A percentile compares a stretch with the other conserved stretches of the same genome.
Evolutionary conservation across 176 grass and related monocot species (phyloP).

Genomic region (Oryza nivara): DNA sequence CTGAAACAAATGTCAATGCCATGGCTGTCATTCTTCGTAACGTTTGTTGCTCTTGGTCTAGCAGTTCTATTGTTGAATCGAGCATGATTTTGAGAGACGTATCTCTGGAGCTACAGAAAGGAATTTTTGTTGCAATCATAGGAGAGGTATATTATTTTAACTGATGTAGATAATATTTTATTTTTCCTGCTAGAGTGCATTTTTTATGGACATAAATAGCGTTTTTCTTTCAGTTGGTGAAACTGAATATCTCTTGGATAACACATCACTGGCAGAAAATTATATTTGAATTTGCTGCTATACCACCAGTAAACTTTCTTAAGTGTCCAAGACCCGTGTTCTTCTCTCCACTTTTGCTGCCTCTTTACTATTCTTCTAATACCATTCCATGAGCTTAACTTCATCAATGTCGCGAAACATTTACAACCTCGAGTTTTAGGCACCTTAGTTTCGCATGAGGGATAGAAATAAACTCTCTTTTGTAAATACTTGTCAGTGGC

Average conservation of each 20-base stretch:
- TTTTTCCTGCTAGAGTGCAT: background rate
- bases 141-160: conserved; percentile 69
- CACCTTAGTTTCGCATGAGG: background rate
- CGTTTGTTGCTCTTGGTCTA: conserved; percentile 76
- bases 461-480: background rate
- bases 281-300: conserved; percentile 19
- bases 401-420: background rate
- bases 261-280: conserved; percentile 27
- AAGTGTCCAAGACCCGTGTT: background rate
- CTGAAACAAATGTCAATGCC: conserved; percentile 33
- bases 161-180: background rate
- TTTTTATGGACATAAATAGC: conserved; percentile 6
- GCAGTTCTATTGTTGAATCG: conserved; percentile 41
- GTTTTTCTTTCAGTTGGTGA: conserved; percentile 13
- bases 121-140: conserved; percentile 74
- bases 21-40: conserved; percentile 53
- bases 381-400: background rate
- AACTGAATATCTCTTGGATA: conserved; percentile 40
- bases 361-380: background rate
- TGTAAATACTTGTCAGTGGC: background rate
- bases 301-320: conserved; percentile 9
- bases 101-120: conserved; percentile 68
- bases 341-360: background rate
- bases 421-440: background rate
- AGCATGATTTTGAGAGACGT: conserved; percentile 60